Evolutionary conservation across 2,329 filamentous ascomycete species (phyloP).

Genomic region (Stemphylium vesicarium): DNA sequence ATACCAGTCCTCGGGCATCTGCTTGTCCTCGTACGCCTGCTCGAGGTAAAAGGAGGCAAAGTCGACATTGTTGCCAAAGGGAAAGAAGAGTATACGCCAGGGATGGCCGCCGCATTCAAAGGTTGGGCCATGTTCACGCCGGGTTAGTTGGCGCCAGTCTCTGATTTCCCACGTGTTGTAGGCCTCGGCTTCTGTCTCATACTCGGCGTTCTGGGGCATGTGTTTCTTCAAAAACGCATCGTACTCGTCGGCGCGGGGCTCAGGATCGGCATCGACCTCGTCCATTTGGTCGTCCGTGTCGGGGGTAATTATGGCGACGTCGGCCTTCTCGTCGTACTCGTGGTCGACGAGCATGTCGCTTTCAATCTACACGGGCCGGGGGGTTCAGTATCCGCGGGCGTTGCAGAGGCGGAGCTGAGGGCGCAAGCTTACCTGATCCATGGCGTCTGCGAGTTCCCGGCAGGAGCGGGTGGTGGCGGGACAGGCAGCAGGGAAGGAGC

Average conservation of each 20-base stretch:
- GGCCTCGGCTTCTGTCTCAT: conserved; percentile 77
- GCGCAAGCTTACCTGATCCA: conserved; percentile 49
- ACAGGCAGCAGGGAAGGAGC: conserved; percentile 13
- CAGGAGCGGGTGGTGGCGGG: conserved; percentile 21
- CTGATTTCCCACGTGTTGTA: conserved; percentile 86
- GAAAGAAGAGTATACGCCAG: conserved; percentile 96
- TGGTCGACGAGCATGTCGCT: conserved; percentile 69
- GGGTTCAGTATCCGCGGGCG: conserved; percentile 14
- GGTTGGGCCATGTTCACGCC: conserved; percentile 84
- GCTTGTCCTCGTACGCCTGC: conserved; percentile 81
- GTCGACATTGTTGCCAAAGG: conserved; percentile 92
- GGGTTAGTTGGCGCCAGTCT: conserved; percentile 76
- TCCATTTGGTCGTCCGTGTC: conserved; percentile 65
- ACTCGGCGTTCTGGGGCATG: conserved; percentile 77
- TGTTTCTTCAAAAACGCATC: conserved; percentile 85
- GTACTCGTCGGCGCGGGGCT: conserved; percentile 65
- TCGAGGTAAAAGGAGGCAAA: conserved; percentile 95
- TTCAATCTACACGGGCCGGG: conserved; percentile 55
- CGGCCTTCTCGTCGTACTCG: conserved; percentile 67
- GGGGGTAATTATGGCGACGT: conserved; percentile 67
- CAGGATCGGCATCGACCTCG: conserved; percentile 60
- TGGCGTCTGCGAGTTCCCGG: conserved; percentile 24
- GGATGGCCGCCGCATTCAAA: conserved; percentile 88
- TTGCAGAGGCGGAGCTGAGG: neutral
- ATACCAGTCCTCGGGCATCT: conserved; percentile 87